Conservation (phyloP, 352 stramenopile species). For the Pythium apleroticum region DNA sequence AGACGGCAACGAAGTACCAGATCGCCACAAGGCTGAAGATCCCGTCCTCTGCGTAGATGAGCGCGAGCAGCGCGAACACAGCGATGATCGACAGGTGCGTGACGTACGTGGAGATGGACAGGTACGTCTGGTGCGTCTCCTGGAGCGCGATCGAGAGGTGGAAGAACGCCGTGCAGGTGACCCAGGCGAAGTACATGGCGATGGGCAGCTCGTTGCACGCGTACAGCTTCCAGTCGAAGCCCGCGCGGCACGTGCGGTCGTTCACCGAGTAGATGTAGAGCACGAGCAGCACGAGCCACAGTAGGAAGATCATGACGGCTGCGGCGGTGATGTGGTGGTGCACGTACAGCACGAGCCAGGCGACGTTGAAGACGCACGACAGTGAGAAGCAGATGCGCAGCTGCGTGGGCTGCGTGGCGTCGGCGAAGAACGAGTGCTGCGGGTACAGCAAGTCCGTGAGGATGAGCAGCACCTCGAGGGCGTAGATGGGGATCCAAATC, state of each 20-base stretch:
- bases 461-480: constrained; percentile 60
- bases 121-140: constrained; percentile 43
- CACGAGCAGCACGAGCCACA: constrained; percentile 73
- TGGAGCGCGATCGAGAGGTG: constrained; percentile 73
- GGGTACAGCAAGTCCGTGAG: constrained; percentile 64
- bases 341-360: constrained; percentile 64
- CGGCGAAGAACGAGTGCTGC: constrained; percentile 65
- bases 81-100: constrained; percentile 59
- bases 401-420: constrained; percentile 62
- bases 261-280: constrained; percentile 83
- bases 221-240: constrained; percentile 71
- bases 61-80: constrained; percentile 56
- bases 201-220: constrained; percentile 74
- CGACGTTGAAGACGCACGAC: constrained; percentile 64
- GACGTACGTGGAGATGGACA: constrained; percentile 62
- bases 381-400: constrained; percentile 64
- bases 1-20: constrained; percentile 73
- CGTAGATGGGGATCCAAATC: constrained; percentile 76
- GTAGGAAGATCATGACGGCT: constrained; percentile 59
- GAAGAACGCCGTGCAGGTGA: constrained; percentile 64
- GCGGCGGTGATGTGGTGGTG: constrained; percentile 53
- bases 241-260: constrained; percentile 47
- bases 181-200: constrained; percentile 79
- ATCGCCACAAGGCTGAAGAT: constrained; percentile 59
- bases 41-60: constrained; percentile 62